phyloP scores from a whole-genome alignment of 257 asterid species.

The Osmanthus fragrans region DNA sequence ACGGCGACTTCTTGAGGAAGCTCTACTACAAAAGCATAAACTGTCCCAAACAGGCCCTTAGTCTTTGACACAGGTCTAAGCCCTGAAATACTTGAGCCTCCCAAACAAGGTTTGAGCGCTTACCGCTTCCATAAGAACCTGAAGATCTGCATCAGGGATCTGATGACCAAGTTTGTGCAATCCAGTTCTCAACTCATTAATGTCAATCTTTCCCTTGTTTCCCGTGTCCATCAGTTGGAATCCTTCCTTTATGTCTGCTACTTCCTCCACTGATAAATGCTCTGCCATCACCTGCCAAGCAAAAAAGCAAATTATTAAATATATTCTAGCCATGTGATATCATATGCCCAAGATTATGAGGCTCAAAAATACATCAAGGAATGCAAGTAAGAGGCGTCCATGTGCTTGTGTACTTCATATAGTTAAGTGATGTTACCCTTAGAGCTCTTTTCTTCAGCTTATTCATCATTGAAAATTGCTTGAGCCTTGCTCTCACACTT shows the following conservation, averaged over 20 bases:
- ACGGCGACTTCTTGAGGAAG: too few relatives aligned
- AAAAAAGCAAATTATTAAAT: not conserved
- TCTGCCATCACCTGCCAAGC: slow-evolving; percentile 55
- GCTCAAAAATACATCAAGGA: not conserved
- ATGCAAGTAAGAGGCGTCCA: not conserved
- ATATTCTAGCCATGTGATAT: not conserved
- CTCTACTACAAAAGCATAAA: too few relatives aligned
- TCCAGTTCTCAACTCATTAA: slow-evolving; percentile 49
- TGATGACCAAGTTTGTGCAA: slow-evolving; percentile 63
- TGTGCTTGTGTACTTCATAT: not conserved
- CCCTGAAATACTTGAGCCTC: not conserved
- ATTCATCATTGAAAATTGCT: slow-evolving; percentile 64
- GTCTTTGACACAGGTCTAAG: not conserved
- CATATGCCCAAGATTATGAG: not conserved
- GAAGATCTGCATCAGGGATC: slow-evolving; percentile 53
- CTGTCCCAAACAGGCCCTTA: too few relatives aligned
- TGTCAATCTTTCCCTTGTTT: slow-evolving; percentile 55
- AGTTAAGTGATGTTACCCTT: slow-evolving; percentile 36
- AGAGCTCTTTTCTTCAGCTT: slow-evolving; percentile 64
- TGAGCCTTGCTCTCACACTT: slow-evolving; percentile 60
- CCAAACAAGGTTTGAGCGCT: slow-evolving; percentile 23
- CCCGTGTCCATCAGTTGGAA: slow-evolving; percentile 54
- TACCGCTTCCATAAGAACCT: slow-evolving; percentile 63
- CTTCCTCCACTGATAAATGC: slow-evolving; percentile 61
- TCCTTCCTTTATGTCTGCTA: slow-evolving; percentile 52